Evolutionary conservation across 2,329 filamentous ascomycete genomes (phyloP), one percentile per base, ranked within the genome.

Genomic region (Diaporthe citrichinensis): DNA sequence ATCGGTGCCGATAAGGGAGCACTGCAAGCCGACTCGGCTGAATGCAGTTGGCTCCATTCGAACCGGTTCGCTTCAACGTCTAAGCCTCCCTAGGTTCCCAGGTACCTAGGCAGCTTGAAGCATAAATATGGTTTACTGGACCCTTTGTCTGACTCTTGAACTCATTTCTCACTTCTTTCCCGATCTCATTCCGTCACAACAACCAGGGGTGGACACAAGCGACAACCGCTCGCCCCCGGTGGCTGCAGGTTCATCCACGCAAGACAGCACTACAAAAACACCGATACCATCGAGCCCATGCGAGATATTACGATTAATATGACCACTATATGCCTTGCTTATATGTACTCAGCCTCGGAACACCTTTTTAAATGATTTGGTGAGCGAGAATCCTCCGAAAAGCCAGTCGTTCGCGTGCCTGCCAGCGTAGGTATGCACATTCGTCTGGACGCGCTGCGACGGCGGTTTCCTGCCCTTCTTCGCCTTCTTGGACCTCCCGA

Each of bases 381-480:
- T 68, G 57, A 76, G 57, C 20, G 75, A 76, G 44, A 76, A 74
- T 0, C 75, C 75, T 10, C 75, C 75, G 49, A 76, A 75, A 10
- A 76, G 68, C 75, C 75, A 76, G 44, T 74, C 72, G 9, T 76
- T 72, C 12, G 62, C 72, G 49, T 76, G 75, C 53, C 75, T 72
- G 17, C 75, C 75, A 31, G 75, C 75, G 51, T 76, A 76, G 28
- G 65, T 76, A 34, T 76, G 72, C 20, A 65, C 72, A 28, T 76
- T 76, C 14, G 59, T 58, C 67, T 74, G 72, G 12, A 53, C 59
- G 23, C 71, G 71, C 36, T 46, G 49, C 2, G 67, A 23, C 12
- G 72, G 41, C 20, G 46, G 36, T 25, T 51, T 44, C 51, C n/a
- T 74, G 44, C 17, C 71, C 17, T 28, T 41, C 41, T 75, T 76